Evolutionary conservation across 352 stramenopile species (phyloP).

Genomic region (Phytophthora pini): DNA sequence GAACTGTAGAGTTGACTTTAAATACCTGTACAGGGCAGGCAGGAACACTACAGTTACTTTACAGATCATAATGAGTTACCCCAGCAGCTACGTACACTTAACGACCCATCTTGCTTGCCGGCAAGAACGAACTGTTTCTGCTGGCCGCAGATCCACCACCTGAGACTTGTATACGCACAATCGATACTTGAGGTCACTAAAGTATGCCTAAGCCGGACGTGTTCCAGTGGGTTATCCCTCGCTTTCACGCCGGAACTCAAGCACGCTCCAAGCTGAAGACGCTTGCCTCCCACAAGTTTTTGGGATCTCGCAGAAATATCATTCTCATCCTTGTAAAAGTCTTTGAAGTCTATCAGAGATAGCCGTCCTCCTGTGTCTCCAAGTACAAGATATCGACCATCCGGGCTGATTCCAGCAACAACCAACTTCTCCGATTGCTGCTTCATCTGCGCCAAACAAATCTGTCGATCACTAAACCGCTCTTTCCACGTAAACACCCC

Average conservation of each 20-base stretch:
- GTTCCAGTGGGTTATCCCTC: slow-evolving; percentile 44
- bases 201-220: slow-evolving; percentile 39
- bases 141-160: slow-evolving; percentile 32
- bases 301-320: not conserved
- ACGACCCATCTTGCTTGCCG: slow-evolving; percentile 43
- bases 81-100: slow-evolving; percentile 34
- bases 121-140: slow-evolving; percentile 42
- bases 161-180: slow-evolving; percentile 30
- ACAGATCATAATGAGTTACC: not conserved
- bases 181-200: not conserved
- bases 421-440: slow-evolving; percentile 16
- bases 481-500: slow-evolving; percentile 64
- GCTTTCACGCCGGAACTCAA: slow-evolving; percentile 41
- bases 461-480: slow-evolving; percentile 56
- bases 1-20: slow-evolving; percentile 10
- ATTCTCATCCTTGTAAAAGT: slow-evolving; percentile 27
- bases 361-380: slow-evolving; percentile 33
- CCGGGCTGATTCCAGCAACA: slow-evolving; percentile 25
- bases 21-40: slow-evolving; percentile 19
- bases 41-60: no score
- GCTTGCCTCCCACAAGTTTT: slow-evolving; percentile 21
- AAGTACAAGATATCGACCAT: slow-evolving; percentile 45
- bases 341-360: slow-evolving; percentile 41
- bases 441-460: slow-evolving; percentile 45
- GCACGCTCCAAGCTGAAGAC: slow-evolving; percentile 31